Base-by-base conservation (phyloP, 1,139 yeast species). In the Pichia sp. region DNA sequence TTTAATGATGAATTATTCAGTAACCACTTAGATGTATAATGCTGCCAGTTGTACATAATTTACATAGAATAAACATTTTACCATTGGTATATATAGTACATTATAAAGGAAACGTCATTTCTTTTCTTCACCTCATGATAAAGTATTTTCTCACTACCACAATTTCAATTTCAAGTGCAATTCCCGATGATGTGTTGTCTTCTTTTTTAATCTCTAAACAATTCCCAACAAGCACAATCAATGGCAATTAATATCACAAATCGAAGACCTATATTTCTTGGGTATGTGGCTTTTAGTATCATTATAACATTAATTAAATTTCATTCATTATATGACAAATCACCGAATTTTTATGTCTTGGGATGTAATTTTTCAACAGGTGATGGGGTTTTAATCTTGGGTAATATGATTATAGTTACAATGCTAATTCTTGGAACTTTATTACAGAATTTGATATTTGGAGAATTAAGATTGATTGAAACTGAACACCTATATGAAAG, bases 401-500 rank as follows among this genome's bases (percentile, higher is more conserved):
- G 67, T 29, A 74, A 76, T 57, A 66, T 74, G 67, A 62, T 74
- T 16, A 62, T 78, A 41, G 63, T 69, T 39, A 58, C 71, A 42
- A 55, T 72, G 5, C 53, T 73, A 9, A 44, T 72, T 3, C 22
- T 68, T n/a, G 81, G 78, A 7, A 71, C 72, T 51, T 25, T 68
- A 7, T 55, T 79, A 1, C 82, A 79, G 53, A 49, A 64, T 45
- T 6, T 82, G 1, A 63, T 89, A 42, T 89, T 89, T 68, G 96
- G 96, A 0, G 82, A 80, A 48, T 68, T 92, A 47, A 70, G 96
- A 47, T 68, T 81, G 29, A 72, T 86, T 42, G 98, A 92, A 62
- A 68, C 77, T 43, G 96, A 90, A 57, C 89, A 85, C 60, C 69
- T 90, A 23, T 74, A 82, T 53, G 95, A 87, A 57, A 68, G 79